Base-by-base conservation (phyloP, 768 basidiomycete genomes). In the Lactifluus subvellereus region DNA sequence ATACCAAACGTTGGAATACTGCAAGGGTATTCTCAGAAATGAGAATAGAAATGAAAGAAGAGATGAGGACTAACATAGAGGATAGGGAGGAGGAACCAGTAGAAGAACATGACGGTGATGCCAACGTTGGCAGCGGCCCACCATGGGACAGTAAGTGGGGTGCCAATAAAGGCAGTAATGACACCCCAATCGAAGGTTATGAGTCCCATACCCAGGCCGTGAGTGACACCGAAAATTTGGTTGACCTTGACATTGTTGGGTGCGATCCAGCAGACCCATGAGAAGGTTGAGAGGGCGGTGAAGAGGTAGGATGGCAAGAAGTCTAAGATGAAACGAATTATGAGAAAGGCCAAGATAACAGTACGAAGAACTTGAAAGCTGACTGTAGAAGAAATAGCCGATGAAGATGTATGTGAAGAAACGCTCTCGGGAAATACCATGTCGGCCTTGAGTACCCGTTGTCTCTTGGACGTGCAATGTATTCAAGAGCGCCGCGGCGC, bases 181-280 rank as follows among this genome's bases (percentile, higher is more conserved):
- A 88, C 85, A 3, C 85, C 77, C 91, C 90, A 93, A 67, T 92
- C 90, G 71, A 93, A 90, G 37, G 88, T 89, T 69, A 91, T 72
- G 64, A 89, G 70, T 66, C 86, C 27, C 86, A 91, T 89, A 16
- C 72, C 69, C n/a, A 73, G 54, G 20, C 70, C 69, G 37, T 59
- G 60, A n/a, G 69, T 67, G 61, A 84, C 84, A 37, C 90, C 89
- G 66, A 92, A 91, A 69, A 91, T 73, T 69, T 88, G 84, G 72
- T 91, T 92, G 69, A 93, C 80, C 53, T 73, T 77, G 54, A 86
- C 66, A 67, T 90, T 87, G 53, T 86, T 66, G 0, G 90, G 91
- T 1, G 76, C 85, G 56, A 92, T 89, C 90, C 83, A 84, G 69
- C 78, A 79, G 2, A 81, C 77, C 79, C 80, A 82, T 20, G 77